phyloP scores from a whole-genome alignment of 1,284 basidiomycete genomes.

The Leccinum variabile region DNA sequence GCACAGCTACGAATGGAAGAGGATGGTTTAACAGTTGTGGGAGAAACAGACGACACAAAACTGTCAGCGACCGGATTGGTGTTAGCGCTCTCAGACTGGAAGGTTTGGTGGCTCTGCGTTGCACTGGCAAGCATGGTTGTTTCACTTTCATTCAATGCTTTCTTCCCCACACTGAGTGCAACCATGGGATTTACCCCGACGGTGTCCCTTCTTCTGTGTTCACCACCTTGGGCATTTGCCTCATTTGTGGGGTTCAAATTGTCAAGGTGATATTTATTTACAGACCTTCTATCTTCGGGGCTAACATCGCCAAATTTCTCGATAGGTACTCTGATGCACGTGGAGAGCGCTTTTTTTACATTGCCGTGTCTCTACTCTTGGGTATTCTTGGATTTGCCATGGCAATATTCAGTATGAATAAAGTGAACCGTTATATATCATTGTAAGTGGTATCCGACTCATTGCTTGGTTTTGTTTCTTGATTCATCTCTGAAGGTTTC shows the following conservation, averaged over 20 bases:
- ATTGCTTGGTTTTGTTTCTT: not conserved
- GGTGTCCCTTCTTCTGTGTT: conserved; percentile 57
- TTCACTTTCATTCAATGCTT: conserved; percentile 60
- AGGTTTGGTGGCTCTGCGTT: conserved; percentile 56
- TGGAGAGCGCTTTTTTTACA: conserved; percentile 69
- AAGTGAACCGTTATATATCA: conserved; percentile 65
- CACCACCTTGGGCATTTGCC: conserved; percentile 64
- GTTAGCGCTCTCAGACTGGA: conserved; percentile 56
- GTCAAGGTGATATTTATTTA: conserved; percentile 34
- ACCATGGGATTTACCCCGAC: conserved; percentile 58
- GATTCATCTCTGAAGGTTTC: conserved; percentile 48
- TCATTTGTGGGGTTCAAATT: conserved; percentile 43
- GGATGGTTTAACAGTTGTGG: conserved; percentile 42
- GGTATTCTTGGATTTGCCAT: conserved; percentile 77
- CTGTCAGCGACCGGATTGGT: conserved; percentile 19
- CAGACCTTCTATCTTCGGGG: conserved; percentile 17
- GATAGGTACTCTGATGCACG: conserved; percentile 68
- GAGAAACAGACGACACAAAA: conserved; percentile 13
- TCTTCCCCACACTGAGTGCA: conserved; percentile 52
- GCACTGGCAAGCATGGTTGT: conserved; percentile 49
- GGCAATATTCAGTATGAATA: conserved; percentile 69
- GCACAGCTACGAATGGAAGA: conserved; percentile 75
- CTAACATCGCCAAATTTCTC: not conserved
- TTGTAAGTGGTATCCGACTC: conserved; percentile 44
- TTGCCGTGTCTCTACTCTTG: conserved; percentile 50